Base-by-base conservation (phyloP, 2,329 filamentous ascomycete species). In the Phialophora macrospora region DNA sequence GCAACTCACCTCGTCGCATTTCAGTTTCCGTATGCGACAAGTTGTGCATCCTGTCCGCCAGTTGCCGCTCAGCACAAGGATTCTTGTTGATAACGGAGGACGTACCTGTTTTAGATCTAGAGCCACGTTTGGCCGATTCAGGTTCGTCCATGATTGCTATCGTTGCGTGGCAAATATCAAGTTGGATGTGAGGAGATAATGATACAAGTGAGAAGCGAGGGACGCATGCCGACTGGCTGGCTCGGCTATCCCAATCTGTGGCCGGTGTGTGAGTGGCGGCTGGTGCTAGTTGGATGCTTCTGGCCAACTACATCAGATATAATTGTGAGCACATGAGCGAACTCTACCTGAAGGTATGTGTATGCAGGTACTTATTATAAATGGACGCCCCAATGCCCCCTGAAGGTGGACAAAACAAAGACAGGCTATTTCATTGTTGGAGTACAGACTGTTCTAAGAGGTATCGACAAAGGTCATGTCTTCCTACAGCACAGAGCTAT, bases 41-140 rank as follows among this genome's bases (percentile, higher is more conserved):
- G 77, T 79, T 63, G 73, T 75, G 72, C 77, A 79, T 66, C 76
- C 77, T 78, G 63, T 8, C 20, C 32, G 30, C 20, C 32, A 41
- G 34, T 22, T 52, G 7, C 55, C 51, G 26, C 32, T 56, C 51
- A 54, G 28, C 41, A 22, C 61, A 34, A 56, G n/a, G 51, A 28
- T 26, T 7, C 54, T 60, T 14, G 46, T 9, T 34, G 17, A 26
- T 46, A 51, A 5, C 20, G 46, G 46, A 62, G 24, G 5, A 52
- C 68, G 30, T 70, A 78, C 77, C 77, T 70, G 74, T 78, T 71
- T 77, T 78, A 24, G 77, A 78, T 71, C 77, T 75, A 71, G 77
- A 76, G 17, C 44, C 55, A 48, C 32, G 46, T 52, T 51, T 62
- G 20, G 32, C 32, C 8, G 55, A 57, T 44, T 14, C 55, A 57